Evolutionary conservation across 768 basidiomycete species (phyloP), one percentile per base, ranked within the genome.

Genomic region (Russula sp.): DNA sequence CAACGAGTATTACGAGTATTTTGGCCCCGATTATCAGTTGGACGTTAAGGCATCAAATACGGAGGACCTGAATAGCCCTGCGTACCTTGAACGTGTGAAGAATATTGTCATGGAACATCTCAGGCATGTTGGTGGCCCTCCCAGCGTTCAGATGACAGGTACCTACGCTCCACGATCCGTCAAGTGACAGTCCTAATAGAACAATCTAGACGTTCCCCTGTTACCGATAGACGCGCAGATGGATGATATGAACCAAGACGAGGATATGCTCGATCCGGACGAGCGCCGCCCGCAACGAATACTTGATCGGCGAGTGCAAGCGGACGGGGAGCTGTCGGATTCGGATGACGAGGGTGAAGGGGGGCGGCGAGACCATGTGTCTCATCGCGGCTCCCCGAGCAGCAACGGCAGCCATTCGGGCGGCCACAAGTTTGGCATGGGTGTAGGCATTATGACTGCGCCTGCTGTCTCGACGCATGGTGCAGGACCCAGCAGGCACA

Each of bases 1-100:
- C 65, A 99, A 98, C 70, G 97, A 99, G 75, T 99, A 98, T 75
- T 98, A 95, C 70, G 96, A 98, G 71, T 98, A 98, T 74, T 98
- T 98, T 73, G 97, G 97, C 0, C 97, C 97, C 3, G 93, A 96
- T 69, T 98, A 98, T 70, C 85, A 94, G 71, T 81, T 99, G 36
- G 93, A 99, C 71, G 97, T 99, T 34, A 91, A 88, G 69, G 77
- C 93, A 13, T 94, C 92, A 13, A 99, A 98, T 71, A 89, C 93
- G 63, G 94, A 97, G 67, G 96, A 99, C 70, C 76, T 96, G 76
- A 99, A 99, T 70, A 90, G 91, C 3, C 84, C 83, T 5, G 90
- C 90, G 62, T 99, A 98, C 73, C 79, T 99, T 61, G 89, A 96
- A 47, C 91, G 97, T 49, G 87, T 98, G 61, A 94, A 90, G 72